A percentile compares a stretch with the other conserved stretches of the same genome.
Conservation (phyloP, 352 stramenopile species). For the Pythium dissimile region DNA sequence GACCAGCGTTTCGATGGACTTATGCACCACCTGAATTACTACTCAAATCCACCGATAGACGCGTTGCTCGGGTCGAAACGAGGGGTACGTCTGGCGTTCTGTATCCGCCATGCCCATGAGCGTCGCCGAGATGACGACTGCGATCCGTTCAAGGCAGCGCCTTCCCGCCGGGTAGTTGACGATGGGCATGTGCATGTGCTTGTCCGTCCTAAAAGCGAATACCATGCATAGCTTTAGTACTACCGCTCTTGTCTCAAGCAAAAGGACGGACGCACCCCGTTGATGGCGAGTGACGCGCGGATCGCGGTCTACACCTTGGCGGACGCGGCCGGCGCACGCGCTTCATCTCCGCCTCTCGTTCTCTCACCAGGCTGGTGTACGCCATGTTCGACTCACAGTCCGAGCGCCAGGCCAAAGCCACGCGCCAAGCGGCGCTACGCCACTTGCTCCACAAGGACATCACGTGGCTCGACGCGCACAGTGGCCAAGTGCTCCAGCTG, state of each 20-base stretch:
- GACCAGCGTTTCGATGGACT: constrained; percentile 83
- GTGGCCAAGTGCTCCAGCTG: too few relatives aligned
- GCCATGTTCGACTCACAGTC: too few relatives aligned
- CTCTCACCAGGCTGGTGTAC: too few relatives aligned
- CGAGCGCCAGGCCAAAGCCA: too few relatives aligned
- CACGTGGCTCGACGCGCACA: too few relatives aligned
- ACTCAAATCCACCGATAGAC: neutral
- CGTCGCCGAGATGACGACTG: constrained; percentile 95
- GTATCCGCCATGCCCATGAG: constrained; percentile 94
- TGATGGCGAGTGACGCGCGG: constrained; percentile 60
- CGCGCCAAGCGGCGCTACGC: too few relatives aligned
- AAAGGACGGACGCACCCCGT: constrained; percentile 51
- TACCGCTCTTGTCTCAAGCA: too few relatives aligned
- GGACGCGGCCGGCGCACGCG: constrained; percentile 32
- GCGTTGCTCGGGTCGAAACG: neutral
- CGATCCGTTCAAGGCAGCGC: constrained; percentile 92
- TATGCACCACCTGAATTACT: constrained; percentile 94
- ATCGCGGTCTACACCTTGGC: constrained; percentile 68
- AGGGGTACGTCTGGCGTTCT: neutral
- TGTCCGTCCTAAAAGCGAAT: constrained; percentile 53
- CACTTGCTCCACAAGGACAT: too few relatives aligned
- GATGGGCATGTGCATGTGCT: constrained; percentile 83
- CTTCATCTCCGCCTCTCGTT: constrained; percentile 50
- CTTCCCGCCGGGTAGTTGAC: constrained; percentile 93
- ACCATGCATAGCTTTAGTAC: too few relatives aligned